phyloP scores from a whole-genome alignment of 257 asterid species.

The Sherardia arvensis region DNA sequence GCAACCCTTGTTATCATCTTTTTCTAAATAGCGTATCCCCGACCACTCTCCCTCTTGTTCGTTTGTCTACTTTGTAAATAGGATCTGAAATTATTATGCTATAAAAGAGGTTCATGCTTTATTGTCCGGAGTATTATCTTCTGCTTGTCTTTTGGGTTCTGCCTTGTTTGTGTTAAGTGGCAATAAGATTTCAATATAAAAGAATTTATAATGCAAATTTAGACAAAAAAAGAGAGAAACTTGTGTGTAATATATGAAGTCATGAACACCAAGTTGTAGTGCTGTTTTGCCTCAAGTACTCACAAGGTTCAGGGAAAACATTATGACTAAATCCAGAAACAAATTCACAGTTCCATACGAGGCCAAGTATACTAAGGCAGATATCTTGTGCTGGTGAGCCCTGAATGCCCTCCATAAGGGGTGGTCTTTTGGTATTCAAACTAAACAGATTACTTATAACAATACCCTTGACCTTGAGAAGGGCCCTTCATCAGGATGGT shows the following conservation, averaged over 20 bases:
- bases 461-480: slow-evolving; percentile 66
- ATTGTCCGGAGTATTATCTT: not conserved
- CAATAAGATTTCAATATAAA: too few species aligned
- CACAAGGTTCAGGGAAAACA: slow-evolving; percentile 67
- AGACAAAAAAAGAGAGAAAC: not conserved
- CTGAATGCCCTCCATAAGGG: slow-evolving; percentile 55
- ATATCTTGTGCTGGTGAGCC: slow-evolving; percentile 69
- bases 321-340: slow-evolving; percentile 57
- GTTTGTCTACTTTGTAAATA: too few species aligned
- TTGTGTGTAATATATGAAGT: not conserved
- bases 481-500: slow-evolving; percentile 78
- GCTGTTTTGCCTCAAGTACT: slow-evolving; percentile 31
- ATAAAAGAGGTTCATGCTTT: not conserved
- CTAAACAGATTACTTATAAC: slow-evolving; percentile 53
- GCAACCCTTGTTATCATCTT: not conserved
- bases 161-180: not conserved
- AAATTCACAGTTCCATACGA: slow-evolving; percentile 65
- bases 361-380: slow-evolving; percentile 52
- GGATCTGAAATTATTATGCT: not conserved
- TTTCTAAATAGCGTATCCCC: not conserved
- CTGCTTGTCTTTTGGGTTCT: not conserved
- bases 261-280: not conserved
- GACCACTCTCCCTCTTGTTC: not conserved
- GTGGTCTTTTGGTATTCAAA: slow-evolving; percentile 45
- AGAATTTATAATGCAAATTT: not conserved